Conservation (phyloP, 139 green algal genomes). For the Chlorella sp. region DNA sequence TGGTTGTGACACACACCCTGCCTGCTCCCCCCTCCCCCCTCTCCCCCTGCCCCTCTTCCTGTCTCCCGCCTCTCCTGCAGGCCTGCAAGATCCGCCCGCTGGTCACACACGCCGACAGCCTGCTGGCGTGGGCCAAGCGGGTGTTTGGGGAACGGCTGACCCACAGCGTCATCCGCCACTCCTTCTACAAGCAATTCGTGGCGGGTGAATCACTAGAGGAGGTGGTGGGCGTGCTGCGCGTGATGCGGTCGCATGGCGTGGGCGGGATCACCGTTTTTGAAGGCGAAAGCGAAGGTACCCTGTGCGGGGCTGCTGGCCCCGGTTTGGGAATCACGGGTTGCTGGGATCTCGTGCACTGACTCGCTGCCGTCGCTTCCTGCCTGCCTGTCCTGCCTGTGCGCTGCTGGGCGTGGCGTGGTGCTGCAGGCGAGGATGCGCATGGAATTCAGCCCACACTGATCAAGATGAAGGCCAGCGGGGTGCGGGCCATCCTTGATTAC, state of each 20-base stretch:
- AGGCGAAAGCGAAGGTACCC: not conserved
- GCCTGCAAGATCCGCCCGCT: constrained; percentile 54
- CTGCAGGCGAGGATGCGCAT: constrained; percentile 63
- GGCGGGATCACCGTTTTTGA: not conserved
- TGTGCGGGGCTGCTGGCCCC: not conserved
- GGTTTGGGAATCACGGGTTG: not conserved
- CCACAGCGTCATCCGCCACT: constrained; percentile 66
- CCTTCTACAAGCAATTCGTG: constrained; percentile 90
- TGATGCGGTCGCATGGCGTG: not conserved
- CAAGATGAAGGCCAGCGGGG: constrained; percentile 46
- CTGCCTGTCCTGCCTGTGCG: not conserved
- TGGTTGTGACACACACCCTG: too few relatives aligned
- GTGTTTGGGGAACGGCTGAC: constrained; percentile 67
- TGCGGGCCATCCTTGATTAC: constrained; percentile 72
- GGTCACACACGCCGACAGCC: constrained; percentile 58
- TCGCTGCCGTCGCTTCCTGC: not conserved
- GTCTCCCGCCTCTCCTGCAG: constrained; percentile 48
- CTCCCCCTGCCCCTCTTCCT: too few relatives aligned
- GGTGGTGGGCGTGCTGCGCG: not conserved
- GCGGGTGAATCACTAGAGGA: constrained; percentile 54
- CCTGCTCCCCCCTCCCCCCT: too few relatives aligned
- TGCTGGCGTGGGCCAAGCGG: constrained; percentile 54
- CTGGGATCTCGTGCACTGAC: not conserved
- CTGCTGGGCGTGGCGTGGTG: not conserved
- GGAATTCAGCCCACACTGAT: constrained; percentile 65